phyloP scores from a whole-genome alignment of 176 grass and related monocot genomes.

The Phoenix roebelenii region DNA sequence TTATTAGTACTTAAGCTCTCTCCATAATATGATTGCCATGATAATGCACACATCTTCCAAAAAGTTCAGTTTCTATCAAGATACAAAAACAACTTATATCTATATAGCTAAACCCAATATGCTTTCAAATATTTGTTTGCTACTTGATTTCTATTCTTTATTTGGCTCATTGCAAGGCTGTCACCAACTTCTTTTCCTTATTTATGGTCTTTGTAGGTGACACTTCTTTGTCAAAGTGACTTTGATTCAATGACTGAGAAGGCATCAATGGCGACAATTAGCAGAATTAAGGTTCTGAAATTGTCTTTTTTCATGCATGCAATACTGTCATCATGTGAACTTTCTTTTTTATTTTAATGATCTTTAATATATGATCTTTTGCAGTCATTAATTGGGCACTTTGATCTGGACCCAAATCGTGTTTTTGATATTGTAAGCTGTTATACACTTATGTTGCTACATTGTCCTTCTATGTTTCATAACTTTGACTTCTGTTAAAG shows the following conservation, averaged over 20 bases:
- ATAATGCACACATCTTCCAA: too few relatives aligned
- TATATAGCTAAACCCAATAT: too few relatives aligned
- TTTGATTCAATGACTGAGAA: conserved; percentile 54
- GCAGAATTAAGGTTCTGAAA: conserved; percentile 80
- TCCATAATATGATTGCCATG: too few relatives aligned
- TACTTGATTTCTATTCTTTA: background rate
- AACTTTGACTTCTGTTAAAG: too few relatives aligned
- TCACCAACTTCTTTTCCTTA: conserved; percentile 10
- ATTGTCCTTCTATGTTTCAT: background rate
- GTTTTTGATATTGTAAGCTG: conserved; percentile 99
- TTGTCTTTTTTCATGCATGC: background rate
- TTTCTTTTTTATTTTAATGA: conserved; percentile 1
- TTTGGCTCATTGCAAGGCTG: conserved; percentile 11
- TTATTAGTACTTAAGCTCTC: too few relatives aligned
- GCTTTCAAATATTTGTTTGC: too few relatives aligned
- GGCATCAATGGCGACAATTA: conserved; percentile 61
- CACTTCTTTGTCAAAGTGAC: conserved; percentile 85
- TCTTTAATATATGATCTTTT: conserved; percentile 6
- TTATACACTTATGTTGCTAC: conserved; percentile 7
- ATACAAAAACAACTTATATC: too few relatives aligned
- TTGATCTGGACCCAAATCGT: conserved; percentile 96
- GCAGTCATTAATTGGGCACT: conserved; percentile 98
- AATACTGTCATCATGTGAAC: background rate
- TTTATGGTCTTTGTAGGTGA: conserved; percentile 50
- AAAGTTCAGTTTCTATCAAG: too few relatives aligned